phyloP scores from a whole-genome alignment of 2,329 filamentous ascomycete species.

The Penicillium sclerotigenum region DNA sequence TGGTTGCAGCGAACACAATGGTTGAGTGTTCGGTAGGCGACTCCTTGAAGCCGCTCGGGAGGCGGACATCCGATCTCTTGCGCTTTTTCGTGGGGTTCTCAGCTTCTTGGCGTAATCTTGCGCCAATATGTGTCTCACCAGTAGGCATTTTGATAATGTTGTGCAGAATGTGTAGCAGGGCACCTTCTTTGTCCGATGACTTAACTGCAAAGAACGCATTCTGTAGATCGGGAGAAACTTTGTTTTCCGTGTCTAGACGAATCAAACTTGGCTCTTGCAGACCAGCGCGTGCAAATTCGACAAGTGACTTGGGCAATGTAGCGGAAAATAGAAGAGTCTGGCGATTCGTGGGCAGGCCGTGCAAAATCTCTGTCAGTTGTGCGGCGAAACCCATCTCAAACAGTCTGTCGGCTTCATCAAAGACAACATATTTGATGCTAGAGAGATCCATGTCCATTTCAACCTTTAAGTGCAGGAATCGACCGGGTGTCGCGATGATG shows the following conservation, averaged over 20 bases:
- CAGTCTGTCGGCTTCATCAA: conserved; percentile 92
- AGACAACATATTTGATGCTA: conserved; percentile 89
- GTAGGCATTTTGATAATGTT: conserved; percentile 90
- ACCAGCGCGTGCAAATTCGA: conserved; percentile 92
- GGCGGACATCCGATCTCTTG: conserved; percentile 49
- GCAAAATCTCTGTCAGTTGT: conserved; percentile 87
- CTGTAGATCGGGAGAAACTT: conserved; percentile 93
- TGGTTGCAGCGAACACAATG: conserved; percentile 90
- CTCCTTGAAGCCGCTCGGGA: conserved; percentile 55
- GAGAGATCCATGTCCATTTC: conserved; percentile 93
- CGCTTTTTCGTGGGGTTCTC: conserved; percentile 48
- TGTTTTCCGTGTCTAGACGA: conserved; percentile 87
- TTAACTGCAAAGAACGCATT: conserved; percentile 94
- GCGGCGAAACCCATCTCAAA: conserved; percentile 99
- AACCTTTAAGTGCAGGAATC: conserved; percentile 93
- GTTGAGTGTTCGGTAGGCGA: conserved; percentile 87
- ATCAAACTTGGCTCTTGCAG: conserved; percentile 89
- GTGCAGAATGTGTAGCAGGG: conserved; percentile 80
- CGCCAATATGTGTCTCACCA: conserved; percentile 56
- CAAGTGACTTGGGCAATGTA: conserved; percentile 86
- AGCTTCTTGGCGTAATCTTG: conserved; percentile 45
- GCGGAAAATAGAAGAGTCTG: conserved; percentile 95
- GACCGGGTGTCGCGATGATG: conserved; percentile 92
- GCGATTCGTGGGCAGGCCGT: conserved; percentile 76
- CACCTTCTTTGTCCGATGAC: conserved; percentile 88